phyloP scores from a whole-genome alignment of 2,329 filamentous ascomycete species.

The Aspergillus sp. region DNA sequence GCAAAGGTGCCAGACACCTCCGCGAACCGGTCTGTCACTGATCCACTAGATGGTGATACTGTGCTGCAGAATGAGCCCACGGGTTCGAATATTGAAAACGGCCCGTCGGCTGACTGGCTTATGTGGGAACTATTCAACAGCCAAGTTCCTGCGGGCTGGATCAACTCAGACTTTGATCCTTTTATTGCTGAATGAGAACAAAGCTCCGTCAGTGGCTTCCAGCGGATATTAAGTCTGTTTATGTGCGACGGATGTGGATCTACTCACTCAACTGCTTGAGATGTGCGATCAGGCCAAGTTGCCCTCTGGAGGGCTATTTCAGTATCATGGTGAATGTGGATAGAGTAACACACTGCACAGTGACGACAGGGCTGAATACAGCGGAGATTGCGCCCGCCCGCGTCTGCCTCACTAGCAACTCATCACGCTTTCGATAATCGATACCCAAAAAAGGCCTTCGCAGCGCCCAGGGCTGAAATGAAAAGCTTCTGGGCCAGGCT shows the following conservation, averaged over 20 bases:
- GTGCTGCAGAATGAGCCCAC: background rate
- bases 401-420: background rate
- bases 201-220: no score
- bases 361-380: constrained; percentile 1
- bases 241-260: no score
- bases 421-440: background rate
- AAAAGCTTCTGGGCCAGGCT: background rate
- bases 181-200: no score
- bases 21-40: no score
- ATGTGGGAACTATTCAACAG: constrained; percentile 16
- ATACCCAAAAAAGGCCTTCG: background rate
- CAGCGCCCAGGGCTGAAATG: background rate
- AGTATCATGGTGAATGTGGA: no score
- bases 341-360: no score
- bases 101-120: constrained; percentile 2
- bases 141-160: constrained; percentile 6
- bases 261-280: no score
- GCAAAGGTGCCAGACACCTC: background rate
- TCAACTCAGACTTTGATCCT: no score
- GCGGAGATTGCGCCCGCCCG: background rate
- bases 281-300: no score
- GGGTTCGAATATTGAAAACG: background rate
- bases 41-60: no score
- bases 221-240: no score
- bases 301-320: no score